A percentile compares a stretch with the other conserved stretches of the same genome.
Conservation (phyloP, 495 filamentous ascomycete genomes). For the Rusavskia elegans region DNA sequence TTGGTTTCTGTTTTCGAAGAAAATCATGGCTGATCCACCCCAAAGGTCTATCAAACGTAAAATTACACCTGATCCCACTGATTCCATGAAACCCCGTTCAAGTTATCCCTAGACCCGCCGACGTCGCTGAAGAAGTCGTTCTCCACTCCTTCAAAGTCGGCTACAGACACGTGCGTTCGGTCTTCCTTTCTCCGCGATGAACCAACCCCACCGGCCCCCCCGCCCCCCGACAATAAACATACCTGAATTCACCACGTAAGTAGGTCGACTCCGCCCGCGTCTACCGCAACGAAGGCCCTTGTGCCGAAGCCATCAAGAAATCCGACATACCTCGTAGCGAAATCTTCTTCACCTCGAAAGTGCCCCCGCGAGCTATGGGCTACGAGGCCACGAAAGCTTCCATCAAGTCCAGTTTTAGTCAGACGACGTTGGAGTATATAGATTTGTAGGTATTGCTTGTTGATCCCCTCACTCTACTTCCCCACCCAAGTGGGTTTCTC, state of each 20-base stretch:
- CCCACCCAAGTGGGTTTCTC: no score
- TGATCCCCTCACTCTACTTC: no score
- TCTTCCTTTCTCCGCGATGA: background rate
- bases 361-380: constrained; percentile 26
- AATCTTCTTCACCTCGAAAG: constrained; percentile 43
- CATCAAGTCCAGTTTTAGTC: constrained; percentile 30
- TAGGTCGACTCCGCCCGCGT: constrained; percentile 39
- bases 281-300: constrained; percentile 39
- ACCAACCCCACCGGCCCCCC: no score
- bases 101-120: constrained; percentile 26
- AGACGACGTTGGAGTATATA: constrained; percentile 35
- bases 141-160: constrained; percentile 49
- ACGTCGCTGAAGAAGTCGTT: constrained; percentile 38
- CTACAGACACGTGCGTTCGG: constrained; percentile 48
- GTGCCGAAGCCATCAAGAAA: constrained; percentile 27
- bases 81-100: constrained; percentile 1
- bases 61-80: constrained; percentile 2
- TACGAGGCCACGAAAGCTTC: constrained; percentile 35
- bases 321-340: constrained; percentile 29
- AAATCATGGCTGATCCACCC: background rate
- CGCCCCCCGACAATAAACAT: no score
- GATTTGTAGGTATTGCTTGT: constrained; percentile 25
- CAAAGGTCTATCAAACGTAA: constrained; percentile 62
- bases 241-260: no score
- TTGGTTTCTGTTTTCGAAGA: no score